These are phyloP conservation scores for Leptomonas pyrrhocoris DNA, from an alignment of 208 protist species.

Conservation along the genomic window DNA sequence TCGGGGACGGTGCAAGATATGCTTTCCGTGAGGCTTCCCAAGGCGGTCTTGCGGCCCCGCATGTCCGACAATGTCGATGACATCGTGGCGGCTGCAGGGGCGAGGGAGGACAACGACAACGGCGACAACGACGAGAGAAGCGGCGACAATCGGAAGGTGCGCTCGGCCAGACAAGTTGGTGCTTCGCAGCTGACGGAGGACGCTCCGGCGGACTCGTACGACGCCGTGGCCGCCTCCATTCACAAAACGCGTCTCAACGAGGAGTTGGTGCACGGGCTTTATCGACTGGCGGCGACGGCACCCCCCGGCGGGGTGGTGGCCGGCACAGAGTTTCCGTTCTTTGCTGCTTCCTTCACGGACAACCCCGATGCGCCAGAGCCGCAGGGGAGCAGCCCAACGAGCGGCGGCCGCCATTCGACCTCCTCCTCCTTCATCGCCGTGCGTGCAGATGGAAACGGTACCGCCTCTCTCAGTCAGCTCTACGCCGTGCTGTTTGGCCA, in stretches of 20 bases:
- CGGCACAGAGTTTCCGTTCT: background rate
- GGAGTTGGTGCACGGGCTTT: constrained; percentile 31
- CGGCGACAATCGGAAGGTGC: background rate
- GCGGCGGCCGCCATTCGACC: background rate
- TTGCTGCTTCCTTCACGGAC: background rate
- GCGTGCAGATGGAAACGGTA: constrained; percentile 7
- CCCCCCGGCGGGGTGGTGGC: background rate
- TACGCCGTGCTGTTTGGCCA: constrained; percentile 19
- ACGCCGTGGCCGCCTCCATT: constrained; percentile 28
- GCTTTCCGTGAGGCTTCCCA: constrained; percentile 32
- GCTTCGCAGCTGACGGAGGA: background rate
- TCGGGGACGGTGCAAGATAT: constrained; percentile 46
- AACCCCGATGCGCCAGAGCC: background rate
- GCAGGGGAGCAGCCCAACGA: background rate
- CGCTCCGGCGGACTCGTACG: constrained; percentile 23
- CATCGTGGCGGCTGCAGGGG: background rate
- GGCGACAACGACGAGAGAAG: background rate
- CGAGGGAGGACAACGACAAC: background rate
- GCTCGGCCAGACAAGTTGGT: background rate
- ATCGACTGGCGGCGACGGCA: constrained; percentile 27
- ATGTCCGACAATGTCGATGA: background rate
- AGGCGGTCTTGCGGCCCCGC: constrained; percentile 1
- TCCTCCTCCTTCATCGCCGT: background rate
- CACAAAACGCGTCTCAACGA: constrained; percentile 27
- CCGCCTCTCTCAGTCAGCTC: constrained; percentile 26